Evolutionary conservation across 306 rosid genomes (phyloP).

Genomic region (Acacia acuminata): DNA sequence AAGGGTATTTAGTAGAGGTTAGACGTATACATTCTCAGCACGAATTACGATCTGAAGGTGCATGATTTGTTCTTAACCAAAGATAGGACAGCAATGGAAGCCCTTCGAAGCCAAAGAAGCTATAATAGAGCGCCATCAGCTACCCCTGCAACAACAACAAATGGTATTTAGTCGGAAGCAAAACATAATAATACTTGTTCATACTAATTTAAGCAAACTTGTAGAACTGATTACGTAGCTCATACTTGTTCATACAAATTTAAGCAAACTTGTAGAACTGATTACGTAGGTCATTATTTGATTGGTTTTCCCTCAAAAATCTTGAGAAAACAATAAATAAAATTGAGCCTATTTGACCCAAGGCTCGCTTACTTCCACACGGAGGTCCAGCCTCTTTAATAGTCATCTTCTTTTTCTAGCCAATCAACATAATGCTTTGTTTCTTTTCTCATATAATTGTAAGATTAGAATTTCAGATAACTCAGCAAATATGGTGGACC

Average conservation of each 20-base stretch:
- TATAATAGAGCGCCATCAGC: neutral
- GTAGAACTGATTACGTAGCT: neutral
- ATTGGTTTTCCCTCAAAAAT: neutral
- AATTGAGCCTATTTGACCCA: neutral
- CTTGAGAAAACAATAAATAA: neutral
- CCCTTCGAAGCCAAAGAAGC: neutral
- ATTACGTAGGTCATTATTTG: neutral
- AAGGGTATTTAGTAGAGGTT: neutral
- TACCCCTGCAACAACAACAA: neutral
- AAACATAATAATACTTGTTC: neutral
- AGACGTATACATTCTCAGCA: neutral
- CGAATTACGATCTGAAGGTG: neutral
- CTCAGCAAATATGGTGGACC: neutral
- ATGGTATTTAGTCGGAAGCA: constrained; percentile 1
- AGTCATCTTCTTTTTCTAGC: too few relatives aligned
- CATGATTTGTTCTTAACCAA: neutral
- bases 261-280: neutral
- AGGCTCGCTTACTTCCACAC: too few relatives aligned
- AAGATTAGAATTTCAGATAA: neutral
- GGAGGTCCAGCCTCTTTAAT: too few relatives aligned
- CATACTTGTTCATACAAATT: neutral
- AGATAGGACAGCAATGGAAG: neutral
- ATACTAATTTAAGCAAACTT: neutral
- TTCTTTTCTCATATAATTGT: too few relatives aligned
- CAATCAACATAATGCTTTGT: too few relatives aligned